These are phyloP conservation scores for Smallanthus sonchifolius DNA, from an alignment of 129 eudicot species.

Conservation along the genomic window DNA sequence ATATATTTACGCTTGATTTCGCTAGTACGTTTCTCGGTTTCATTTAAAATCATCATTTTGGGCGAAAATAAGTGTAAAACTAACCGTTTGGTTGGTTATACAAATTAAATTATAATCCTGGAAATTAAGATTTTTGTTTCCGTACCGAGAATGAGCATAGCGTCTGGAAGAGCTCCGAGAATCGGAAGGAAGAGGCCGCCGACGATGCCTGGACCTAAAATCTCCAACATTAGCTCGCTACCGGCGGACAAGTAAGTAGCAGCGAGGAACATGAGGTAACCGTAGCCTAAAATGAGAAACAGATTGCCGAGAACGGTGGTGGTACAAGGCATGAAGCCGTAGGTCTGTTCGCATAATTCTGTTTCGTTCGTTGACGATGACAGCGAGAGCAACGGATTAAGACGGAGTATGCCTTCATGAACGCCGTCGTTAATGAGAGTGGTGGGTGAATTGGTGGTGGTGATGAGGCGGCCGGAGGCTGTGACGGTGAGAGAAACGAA, in stretches of 20 bases:
- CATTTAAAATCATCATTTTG: too few species aligned
- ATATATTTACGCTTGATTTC: too few species aligned
- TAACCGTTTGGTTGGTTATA: background rate
- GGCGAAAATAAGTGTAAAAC: too few species aligned
- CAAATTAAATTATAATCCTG: background rate
- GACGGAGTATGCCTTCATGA: slow-evolving; percentile 6
- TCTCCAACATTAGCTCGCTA: slow-evolving; percentile 70
- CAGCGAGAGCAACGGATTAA: slow-evolving; percentile 14
- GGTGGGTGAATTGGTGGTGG: slow-evolving; percentile 13
- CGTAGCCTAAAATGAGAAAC: slow-evolving; percentile 56
- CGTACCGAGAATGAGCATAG: slow-evolving; percentile 82
- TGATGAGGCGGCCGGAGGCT: slow-evolving; percentile 41
- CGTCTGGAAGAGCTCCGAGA: slow-evolving; percentile 92
- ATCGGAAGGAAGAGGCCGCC: slow-evolving; percentile 75
- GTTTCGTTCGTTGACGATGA: slow-evolving; percentile 7
- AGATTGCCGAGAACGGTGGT: slow-evolving; percentile 47
- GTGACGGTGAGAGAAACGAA: slow-evolving; percentile 10
- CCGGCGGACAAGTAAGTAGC: slow-evolving; percentile 67
- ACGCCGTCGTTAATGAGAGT: slow-evolving; percentile 45
- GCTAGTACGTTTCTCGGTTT: too few species aligned
- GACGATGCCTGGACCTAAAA: slow-evolving; percentile 74
- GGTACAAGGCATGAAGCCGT: slow-evolving; percentile 80
- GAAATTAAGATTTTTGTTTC: background rate
- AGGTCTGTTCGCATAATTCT: slow-evolving; percentile 55
- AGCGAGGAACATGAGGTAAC: slow-evolving; percentile 67